These are phyloP conservation scores for Elongisporangium senticosum DNA, from an alignment of 352 stramenopile genomes.

Conservation along the genomic window DNA sequence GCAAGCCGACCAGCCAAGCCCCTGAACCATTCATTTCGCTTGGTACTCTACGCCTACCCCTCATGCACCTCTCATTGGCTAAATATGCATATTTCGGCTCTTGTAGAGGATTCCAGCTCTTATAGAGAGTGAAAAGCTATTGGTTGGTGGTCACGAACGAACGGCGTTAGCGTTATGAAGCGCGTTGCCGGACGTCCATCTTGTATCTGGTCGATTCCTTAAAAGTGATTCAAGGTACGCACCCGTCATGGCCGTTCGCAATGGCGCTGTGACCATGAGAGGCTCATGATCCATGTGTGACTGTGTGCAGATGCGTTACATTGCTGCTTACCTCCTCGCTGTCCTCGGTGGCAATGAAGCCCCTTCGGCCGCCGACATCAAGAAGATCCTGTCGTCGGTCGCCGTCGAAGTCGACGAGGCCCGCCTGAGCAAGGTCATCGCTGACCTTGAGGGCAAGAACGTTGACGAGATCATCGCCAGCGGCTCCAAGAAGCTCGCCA, in stretches of 20 bases:
- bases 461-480: constrained; percentile 80
- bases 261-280: constrained; percentile 1
- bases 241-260: neutral
- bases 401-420: constrained; percentile 84
- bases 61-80: constrained; percentile 22
- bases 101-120: constrained; percentile 15
- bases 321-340: constrained; percentile 95
- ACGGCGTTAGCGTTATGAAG: constrained; percentile 2
- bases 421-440: constrained; percentile 64
- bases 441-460: constrained; percentile 79
- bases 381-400: constrained; percentile 87
- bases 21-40: neutral
- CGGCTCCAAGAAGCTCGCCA: constrained; percentile 76
- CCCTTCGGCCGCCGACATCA: constrained; percentile 89
- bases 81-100: constrained; percentile 12
- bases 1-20: neutral
- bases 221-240: constrained; percentile 91
- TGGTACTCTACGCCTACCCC: neutral
- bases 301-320: constrained; percentile 91
- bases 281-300: neutral
- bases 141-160: constrained; percentile 28
- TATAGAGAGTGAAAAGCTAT: constrained; percentile 44
- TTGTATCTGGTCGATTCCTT: constrained; percentile 89
- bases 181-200: constrained; percentile 37
- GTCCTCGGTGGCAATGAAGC: constrained; percentile 90